Base-by-base conservation (phyloP, 2,329 filamentous ascomycete genomes). In the Blastomyces gilchristii region DNA sequence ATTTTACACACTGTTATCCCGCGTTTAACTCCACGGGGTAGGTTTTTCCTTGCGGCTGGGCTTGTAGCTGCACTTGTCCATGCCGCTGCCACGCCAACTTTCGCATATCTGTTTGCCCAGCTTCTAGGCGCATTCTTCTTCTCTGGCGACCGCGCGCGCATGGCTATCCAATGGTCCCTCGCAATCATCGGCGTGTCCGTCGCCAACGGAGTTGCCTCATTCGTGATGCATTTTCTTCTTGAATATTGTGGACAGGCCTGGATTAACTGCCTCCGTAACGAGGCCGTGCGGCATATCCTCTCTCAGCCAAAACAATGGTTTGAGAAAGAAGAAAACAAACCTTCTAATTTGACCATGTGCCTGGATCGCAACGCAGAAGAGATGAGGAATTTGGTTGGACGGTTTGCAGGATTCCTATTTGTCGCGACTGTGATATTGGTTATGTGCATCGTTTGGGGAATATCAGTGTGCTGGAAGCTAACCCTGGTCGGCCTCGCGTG, bases 331-430 rank as follows among this genome's bases (percentile, higher is more conserved):
- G 79, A 80, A 43, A 89, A 94, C 72, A 84, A 82, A 0, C 78
- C 87, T 0, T 79, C 80, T 0, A 80, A 81, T 1, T 80, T 97
- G 52, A 85, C 82, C 0, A 86, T 90, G 65, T 87, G 83, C 54
- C 81, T 97, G 0, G 90, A 96, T 69, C 83, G 88, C 18, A 89
- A 90, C 69, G 89, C 88, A 0, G 91, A 97, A 72, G 91, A 96
- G 71, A 92, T 94, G 84, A 84, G 89, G 9, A 91, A 90, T 68
- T 78, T 97, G 0, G 81, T 96, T 0, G 88, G 89, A 1, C 84
- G 88, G 1, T 96, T 96, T 70, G 81, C 87, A 0, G 87, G 88
- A 0, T 84, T 88, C 61, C 74, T 88, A 0, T 79, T 92, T 16
- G 83, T 87, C 11, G 86, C 89, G 3, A 71, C 80, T 0, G 75